Evolutionary conservation across 129 eudicot species (phyloP).

Genomic region (Tagetes erecta): DNA sequence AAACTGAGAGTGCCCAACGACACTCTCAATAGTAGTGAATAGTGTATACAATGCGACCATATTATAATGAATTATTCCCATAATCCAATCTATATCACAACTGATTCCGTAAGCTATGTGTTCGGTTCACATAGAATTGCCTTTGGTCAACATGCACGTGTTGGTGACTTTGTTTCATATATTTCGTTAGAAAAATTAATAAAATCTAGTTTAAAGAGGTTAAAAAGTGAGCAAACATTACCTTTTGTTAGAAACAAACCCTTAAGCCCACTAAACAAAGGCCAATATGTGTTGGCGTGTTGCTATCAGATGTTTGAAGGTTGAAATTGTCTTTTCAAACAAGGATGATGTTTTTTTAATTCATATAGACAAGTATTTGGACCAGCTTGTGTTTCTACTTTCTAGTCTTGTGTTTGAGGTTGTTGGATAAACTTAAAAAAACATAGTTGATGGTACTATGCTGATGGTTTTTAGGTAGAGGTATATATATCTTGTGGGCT

Average conservation of each 20-base stretch:
- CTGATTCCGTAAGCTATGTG: no score
- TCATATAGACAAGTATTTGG: neutral
- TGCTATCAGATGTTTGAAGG: constrained; percentile 1
- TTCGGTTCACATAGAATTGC: no score
- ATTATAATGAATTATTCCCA: no score
- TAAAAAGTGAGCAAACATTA: no score
- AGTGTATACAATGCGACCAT: no score
- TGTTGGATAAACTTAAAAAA: constrained; percentile 12
- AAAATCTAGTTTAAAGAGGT: no score
- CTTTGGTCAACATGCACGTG: no score
- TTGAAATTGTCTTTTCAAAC: neutral
- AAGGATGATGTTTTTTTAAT: neutral
- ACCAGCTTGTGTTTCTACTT: neutral
- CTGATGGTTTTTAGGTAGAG: constrained; percentile 17
- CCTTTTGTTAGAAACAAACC: no score
- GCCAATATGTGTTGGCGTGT: neutral
- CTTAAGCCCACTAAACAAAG: no score
- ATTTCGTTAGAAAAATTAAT: neutral
- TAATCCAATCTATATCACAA: no score
- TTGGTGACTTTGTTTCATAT: neutral
- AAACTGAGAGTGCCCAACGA: no score
- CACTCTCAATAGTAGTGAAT: no score
- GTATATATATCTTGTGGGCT: constrained; percentile 23
- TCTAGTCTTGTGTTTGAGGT: constrained; percentile 21
- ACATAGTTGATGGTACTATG: neutral